Base-by-base conservation (phyloP, 2,329 filamentous ascomycete genomes). In the Sporothrix protearum region DNA sequence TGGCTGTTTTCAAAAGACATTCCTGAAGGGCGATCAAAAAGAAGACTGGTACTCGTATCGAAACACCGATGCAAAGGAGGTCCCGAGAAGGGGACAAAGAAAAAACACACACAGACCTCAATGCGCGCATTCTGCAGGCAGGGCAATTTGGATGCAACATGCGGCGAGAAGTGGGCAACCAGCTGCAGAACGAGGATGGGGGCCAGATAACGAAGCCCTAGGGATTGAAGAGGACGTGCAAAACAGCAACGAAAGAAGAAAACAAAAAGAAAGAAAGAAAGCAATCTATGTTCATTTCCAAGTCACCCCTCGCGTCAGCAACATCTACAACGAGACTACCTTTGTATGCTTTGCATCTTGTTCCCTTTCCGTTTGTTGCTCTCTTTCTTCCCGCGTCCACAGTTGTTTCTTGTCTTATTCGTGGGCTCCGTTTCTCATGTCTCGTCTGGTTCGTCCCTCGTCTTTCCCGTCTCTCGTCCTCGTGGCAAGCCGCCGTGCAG, bases 401-500 rank as follows among this genome's bases (percentile, higher is more conserved):
- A 30, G 10, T 57, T 36, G 3, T 5, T 59, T 59, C 22, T 53
- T n/a, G 30, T 59, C 19, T 63, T 25, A 39, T 63, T 45, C 16
- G 33, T 25, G 33, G 36, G 22, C 19, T 42, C 28, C 12, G 9
- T 59, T 59, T 36, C 28, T 36, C 47, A 2, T 67, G 39, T 14
- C 36, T 28, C 66, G 66, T 68, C 39, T 42, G 39, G 30, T n/a
- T 10, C 33, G 33, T 45, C 22, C 25, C 42, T 68, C 30, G 8
- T 53, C 47, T 36, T 36, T 68, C 64, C 64, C 47, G 45, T 49
- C 36, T 45, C 36, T 28, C 12, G 45, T 51, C 67, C 67, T 69
- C 67, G 67, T 69, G 67, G 67, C 67, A 57, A 45, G 22, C 33
- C 22, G 51, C 30, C 51, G 66, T 45, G 51, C 67, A 57, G 51